Percentiles rank a stretch among this genome's conserved stretches.
Evolutionary conservation across 2,329 filamentous ascomycete genomes (phyloP).

Genomic region (Chlorencoelia australis): DNA sequence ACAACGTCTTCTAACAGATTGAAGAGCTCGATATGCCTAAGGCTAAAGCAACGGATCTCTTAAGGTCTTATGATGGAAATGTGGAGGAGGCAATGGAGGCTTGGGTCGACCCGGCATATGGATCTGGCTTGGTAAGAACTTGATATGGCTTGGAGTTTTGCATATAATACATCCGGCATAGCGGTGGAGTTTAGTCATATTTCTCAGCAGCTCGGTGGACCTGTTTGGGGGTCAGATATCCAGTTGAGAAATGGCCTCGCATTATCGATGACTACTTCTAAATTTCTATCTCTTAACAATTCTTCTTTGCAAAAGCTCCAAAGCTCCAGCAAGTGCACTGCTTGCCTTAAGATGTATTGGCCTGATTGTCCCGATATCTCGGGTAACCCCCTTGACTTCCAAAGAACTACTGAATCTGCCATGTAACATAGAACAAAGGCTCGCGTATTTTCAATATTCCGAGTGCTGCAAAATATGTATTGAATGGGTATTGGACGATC

Average conservation of each 20-base stretch:
- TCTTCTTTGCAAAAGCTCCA: background rate
- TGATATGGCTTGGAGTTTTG: background rate
- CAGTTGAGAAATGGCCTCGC: background rate
- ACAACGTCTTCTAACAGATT: constrained; percentile 34
- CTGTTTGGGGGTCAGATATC: background rate
- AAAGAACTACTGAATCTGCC: no score
- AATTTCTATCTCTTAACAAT: background rate
- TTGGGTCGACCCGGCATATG: constrained; percentile 37
- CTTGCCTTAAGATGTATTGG: no score
- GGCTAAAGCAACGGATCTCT: constrained; percentile 61
- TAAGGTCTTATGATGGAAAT: constrained; percentile 63
- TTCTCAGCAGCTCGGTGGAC: no score
- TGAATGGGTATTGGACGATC: no score
- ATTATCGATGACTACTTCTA: background rate
- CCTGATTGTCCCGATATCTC: no score
- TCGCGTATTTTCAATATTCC: no score
- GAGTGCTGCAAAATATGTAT: no score
- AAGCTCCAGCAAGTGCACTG: constrained; percentile 1
- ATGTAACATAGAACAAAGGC: no score
- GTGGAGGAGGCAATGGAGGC: constrained; percentile 56
- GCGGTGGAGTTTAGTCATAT: constrained; percentile 13
- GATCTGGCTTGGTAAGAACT: constrained; percentile 10
- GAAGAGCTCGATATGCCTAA: constrained; percentile 65
- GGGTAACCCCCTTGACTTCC: no score
- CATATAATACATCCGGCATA: constrained; percentile 11